Base-by-base conservation (phyloP, 2,329 filamentous ascomycete species). In the Boeremia lycopersici region DNA sequence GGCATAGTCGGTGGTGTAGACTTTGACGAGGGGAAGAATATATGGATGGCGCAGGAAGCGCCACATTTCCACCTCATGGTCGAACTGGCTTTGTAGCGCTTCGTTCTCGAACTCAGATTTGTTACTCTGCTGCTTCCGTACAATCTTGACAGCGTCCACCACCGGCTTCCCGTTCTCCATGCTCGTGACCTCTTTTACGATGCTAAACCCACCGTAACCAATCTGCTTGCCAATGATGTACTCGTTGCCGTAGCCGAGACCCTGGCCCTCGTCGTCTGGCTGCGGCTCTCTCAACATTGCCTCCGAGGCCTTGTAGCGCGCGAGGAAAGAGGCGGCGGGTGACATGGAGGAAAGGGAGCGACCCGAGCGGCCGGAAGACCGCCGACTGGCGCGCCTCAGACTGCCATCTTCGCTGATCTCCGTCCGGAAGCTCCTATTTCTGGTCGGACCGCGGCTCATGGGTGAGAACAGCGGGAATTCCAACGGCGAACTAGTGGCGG, bases 1-100 rank as follows among this genome's bases (percentile, higher is more conserved):
- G n/a, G 86, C 86, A 64, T 83, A 87, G 40, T 87, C 83, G 12
- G 85, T 87, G 60, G 86, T 85, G 69, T 86, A 88, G 17, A 88
- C 86, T 5, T 83, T 81, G 53, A 87, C 79, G 7, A 89, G 78
- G 0, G 83, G 81, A 28, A 89, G 73, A 42, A 89, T 82, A 65
- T 88, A 82, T 1, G 79, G 80, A 64, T 89, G 85, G 50, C 81
- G 81, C 38, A 89, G 75, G 63, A 85, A 86, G 40, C 86, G 81
- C 86, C 86, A 89, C 35, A 89, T 81, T 38, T 84, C 81, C 40
- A 89, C 84, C 75, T 89, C 86, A 57, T 88, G 86, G 64, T 89
- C 86, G 56, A 89, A 86, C 60, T 88, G 84, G 10, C 85, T 83
- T 67, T 89, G 86, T 11, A 85, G 80, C 59, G 82, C 81, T 35